These are phyloP conservation scores for Cotoneaster glaucophyllus DNA, from an alignment of 306 rosid species.

Conservation along the genomic window DNA sequence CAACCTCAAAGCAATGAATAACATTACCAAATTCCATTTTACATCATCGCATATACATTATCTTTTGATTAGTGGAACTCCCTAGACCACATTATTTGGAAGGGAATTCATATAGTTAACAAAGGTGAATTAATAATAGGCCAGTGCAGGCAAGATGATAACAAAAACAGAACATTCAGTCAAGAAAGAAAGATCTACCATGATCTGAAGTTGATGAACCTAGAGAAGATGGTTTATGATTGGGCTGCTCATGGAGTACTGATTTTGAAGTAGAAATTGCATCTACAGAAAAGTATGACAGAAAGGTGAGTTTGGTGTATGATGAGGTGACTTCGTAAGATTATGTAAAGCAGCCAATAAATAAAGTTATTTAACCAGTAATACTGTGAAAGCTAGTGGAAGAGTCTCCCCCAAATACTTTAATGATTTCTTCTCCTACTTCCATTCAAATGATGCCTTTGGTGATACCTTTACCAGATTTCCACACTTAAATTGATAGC, in stretches of 20 bases:
- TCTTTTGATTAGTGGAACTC: not conserved
- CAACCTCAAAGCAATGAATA: not conserved
- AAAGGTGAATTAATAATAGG: not conserved
- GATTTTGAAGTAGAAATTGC: conserved; percentile 9
- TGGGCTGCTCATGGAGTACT: conserved; percentile 1
- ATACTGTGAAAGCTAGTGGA: not conserved
- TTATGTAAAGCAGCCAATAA: not conserved
- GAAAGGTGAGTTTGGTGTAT: not conserved
- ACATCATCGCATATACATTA: not conserved
- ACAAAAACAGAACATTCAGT: not conserved
- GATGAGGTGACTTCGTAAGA: not conserved
- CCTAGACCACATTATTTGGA: not conserved
- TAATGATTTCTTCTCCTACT: not conserved
- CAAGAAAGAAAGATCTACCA: conserved; percentile 5
- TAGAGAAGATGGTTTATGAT: not conserved
- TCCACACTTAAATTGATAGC: not conserved
- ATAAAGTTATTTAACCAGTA: not conserved
- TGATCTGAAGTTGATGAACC: conserved; percentile 15
- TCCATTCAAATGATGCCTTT: not conserved
- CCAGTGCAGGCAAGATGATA: not conserved
- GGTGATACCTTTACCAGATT: not conserved
- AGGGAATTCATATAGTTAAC: not conserved
- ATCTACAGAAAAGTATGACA: not conserved
- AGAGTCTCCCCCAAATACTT: not conserved
- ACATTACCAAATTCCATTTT: not conserved